These are phyloP conservation scores for Neocatenulostroma microsporum DNA, from an alignment of 2,329 filamentous ascomycete species.

Conservation along the genomic window DNA sequence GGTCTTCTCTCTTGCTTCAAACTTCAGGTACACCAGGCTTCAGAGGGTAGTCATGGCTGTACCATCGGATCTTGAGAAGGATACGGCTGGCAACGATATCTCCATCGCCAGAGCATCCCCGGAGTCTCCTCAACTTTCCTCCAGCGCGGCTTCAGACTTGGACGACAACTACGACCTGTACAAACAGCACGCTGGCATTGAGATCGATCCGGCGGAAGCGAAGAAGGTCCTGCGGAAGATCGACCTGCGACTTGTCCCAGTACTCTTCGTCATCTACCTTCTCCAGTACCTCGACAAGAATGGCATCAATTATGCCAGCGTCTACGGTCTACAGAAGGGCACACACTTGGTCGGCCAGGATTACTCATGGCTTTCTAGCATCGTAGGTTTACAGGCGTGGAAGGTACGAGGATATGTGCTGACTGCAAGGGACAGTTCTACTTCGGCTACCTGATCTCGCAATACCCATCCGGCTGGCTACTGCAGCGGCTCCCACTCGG, in stretches of 20 bases:
- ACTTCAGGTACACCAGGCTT: too few species aligned
- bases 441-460: slow-evolving; percentile 42
- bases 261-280: slow-evolving; percentile 30
- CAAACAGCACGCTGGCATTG: slow-evolving; percentile 18
- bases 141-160: slow-evolving; percentile 15
- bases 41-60: too few species aligned
- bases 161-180: slow-evolving; percentile 25
- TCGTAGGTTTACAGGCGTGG: too few species aligned
- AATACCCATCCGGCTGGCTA: slow-evolving; percentile 39
- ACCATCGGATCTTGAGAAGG: too few species aligned
- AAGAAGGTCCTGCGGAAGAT: too few species aligned
- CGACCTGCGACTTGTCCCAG: slow-evolving; percentile 28
- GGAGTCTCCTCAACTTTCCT: slow-evolving; percentile 11
- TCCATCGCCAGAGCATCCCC: too few species aligned
- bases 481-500: slow-evolving; percentile 41
- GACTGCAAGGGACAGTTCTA: slow-evolving; percentile 35
- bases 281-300: slow-evolving; percentile 37
- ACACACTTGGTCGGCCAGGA: slow-evolving; percentile 43
- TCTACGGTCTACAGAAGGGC: slow-evolving; percentile 42
- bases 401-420: slow-evolving; percentile 11
- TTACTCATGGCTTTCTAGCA: slow-evolving; percentile 51
- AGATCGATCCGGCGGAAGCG: slow-evolving; percentile 18
- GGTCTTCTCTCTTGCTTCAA: too few species aligned
- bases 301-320: slow-evolving; percentile 38
- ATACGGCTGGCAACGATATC: too few species aligned